Evolutionary conservation across 129 eudicot genomes (phyloP), one percentile per base, ranked within the genome.

Genomic region (Escallonia rubra): DNA sequence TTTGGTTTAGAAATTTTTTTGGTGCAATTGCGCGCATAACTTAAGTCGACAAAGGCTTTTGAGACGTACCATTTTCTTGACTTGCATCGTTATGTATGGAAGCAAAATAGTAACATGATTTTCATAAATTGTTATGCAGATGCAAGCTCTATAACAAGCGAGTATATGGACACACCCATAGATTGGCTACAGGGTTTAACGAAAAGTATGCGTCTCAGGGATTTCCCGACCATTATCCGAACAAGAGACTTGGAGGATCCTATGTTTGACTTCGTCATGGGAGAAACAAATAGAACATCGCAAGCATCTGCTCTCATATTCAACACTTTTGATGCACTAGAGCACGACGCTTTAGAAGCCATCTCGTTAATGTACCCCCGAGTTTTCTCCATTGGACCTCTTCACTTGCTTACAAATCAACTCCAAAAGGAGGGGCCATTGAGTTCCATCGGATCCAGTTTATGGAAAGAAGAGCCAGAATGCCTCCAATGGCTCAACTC

Each of bases 151-250:
- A 47, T 57, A 48, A 59, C 10, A 48, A 57, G 73, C n/a, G 79
- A 72, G 64, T 68, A 68, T 57, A 43, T 78, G 46, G 83, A 78
- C 61, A 67, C 70, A n/a, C 11, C 16, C 13, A 43, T 68, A 6
- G 72, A 78, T 43, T 73, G 64, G n/a, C 51, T 78, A 10, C 83
- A 78, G 14, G 70, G 64, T 12, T 23, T 23, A 23, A 73, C 73
- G 78, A 9, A 56, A 0, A 69, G 74, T 34, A 63, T 78, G 41
- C 72, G 75, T 16, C 52, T 78, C 23, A 78, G 59, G 66, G 75
- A 78, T 23, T n/a, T 78, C 23, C 75, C 78, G 1, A 65, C 71
- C 23, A 73, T 78, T 12, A 57, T 78, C 38, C 54, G 79, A 73
- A 58, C 65, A 5, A 54, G 50, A 43, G 6, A 64, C 48, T 79